A percentile compares a stretch with the other conserved stretches of the same genome.
phyloP scores from a whole-genome alignment of 2,329 filamentous ascomycete genomes.

The Endoconidiophora laricicola region DNA sequence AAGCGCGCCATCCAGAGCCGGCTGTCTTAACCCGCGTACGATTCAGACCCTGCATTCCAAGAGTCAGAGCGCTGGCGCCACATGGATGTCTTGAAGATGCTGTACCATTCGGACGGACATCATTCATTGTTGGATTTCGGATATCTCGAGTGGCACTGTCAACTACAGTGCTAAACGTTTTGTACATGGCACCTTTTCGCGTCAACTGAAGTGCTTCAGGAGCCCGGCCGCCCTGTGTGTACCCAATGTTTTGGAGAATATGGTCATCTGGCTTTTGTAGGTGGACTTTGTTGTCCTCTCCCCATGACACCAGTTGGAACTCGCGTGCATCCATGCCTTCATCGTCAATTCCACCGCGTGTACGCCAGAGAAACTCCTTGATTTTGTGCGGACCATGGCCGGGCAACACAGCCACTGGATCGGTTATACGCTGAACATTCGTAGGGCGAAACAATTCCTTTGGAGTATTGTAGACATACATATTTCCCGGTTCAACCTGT shows the following conservation, averaged over 20 bases:
- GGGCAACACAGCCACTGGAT: slow-evolving; percentile 41
- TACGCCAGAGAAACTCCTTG: slow-evolving; percentile 84
- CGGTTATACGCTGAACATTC: slow-evolving; percentile 19
- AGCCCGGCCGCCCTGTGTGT: slow-evolving; percentile 50
- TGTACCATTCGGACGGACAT: slow-evolving; percentile 32
- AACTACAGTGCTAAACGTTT: slow-evolving; percentile 63
- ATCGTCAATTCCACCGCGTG: slow-evolving; percentile 48
- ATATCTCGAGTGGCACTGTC: slow-evolving; percentile 40
- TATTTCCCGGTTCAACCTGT: slow-evolving; percentile 67
- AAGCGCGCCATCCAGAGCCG: slow-evolving; percentile 33
- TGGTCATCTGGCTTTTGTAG: slow-evolving; percentile 56
- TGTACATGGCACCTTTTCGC: slow-evolving; percentile 69
- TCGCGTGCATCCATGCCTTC: slow-evolving; percentile 67
- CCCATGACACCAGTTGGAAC: slow-evolving; percentile 88
- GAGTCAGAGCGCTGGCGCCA: slow-evolving; percentile 25
- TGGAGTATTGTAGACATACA: slow-evolving; percentile 67
- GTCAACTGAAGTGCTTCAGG: slow-evolving; percentile 54
- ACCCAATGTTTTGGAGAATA: slow-evolving; percentile 52
- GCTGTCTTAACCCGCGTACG: slow-evolving; percentile 10
- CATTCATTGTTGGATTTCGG: slow-evolving; percentile 44
- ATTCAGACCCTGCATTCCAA: slow-evolving; percentile 16
- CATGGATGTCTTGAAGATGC: slow-evolving; percentile 22
- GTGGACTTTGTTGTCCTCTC: slow-evolving; percentile 66
- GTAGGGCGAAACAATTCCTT: slow-evolving; percentile 19
- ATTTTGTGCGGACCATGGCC: slow-evolving; percentile 53